Evolutionary conservation across 176 grass and related monocot genomes (phyloP).

Genomic region (Phoenix dactylifera): DNA sequence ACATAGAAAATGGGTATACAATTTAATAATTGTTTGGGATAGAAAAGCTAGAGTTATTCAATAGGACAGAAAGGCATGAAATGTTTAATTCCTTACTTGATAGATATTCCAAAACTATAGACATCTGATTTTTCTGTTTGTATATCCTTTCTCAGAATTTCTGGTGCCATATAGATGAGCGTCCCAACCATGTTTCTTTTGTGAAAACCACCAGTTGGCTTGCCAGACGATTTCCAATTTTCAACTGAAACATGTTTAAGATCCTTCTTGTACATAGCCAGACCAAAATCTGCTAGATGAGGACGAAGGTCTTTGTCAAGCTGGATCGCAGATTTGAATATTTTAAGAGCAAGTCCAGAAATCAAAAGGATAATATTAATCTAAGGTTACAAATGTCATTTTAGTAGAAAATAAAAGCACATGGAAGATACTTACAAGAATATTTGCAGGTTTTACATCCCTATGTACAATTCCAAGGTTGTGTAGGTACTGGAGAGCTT

Average conservation of each 20-base stretch:
- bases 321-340: conserved; percentile 33
- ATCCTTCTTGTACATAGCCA: conserved; percentile 90
- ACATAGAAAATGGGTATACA: too few relatives aligned
- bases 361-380: conserved; percentile 1
- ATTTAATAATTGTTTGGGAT: too few relatives aligned
- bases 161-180: conserved; percentile 97
- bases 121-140: conserved; percentile 95
- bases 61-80: conserved; percentile 9
- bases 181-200: conserved; percentile 98
- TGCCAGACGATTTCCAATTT: conserved; percentile 95
- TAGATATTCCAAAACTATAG: conserved; percentile 84
- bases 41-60: not conserved
- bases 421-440: conserved; percentile 56
- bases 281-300: conserved; percentile 84
- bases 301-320: conserved; percentile 65
- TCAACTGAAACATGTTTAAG: conserved; percentile 71
- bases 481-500: conserved; percentile 67
- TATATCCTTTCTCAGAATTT: conserved; percentile 90
- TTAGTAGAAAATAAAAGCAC: conserved; percentile 15
- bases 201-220: conserved; percentile 92
- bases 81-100: conserved; percentile 64
- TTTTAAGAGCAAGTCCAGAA: too few relatives aligned
- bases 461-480: conserved; percentile 69
- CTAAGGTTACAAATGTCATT: not conserved
- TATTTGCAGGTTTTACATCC: conserved; percentile 96